Evolutionary conservation across 306 rosid species (phyloP), one percentile per base, ranked within the genome.

Genomic region (Lagenaria siceraria): DNA sequence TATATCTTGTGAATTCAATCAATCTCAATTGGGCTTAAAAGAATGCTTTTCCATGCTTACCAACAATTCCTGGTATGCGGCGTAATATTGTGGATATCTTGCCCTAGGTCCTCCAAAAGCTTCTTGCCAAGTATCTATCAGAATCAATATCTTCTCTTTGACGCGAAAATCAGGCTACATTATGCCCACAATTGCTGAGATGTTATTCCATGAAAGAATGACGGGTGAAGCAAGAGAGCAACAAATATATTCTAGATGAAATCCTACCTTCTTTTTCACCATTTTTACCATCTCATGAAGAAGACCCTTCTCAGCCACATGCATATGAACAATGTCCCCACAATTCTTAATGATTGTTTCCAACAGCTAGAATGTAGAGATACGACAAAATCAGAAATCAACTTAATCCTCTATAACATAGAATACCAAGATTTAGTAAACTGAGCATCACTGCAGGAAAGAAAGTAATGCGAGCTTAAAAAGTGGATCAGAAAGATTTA

Each of bases 81-180:
- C 93, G 85, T 86, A 92, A 66, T 89, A 92, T 78, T 96, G 99
- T 75, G 98, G 92, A 88, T 90, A 96, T 92, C 97, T 92, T 79
- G 94, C 96, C 78, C 97, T 92, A 27, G 97, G 85, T 66, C 99
- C 99, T 77, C 98, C 99, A 81, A 96, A 96, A 60, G 94, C 99
- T 82, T 96, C 99, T 92, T 96, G 98, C 99, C 99, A 96, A 62
- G 96, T 90, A 81, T 96, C 99, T 79, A 96, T 85, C 75, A 96
- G 91, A 79, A 49, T 79, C 84, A 96, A 76, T 85, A 96, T 88
- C 98, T 92, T 96, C 89, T 92, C 97, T 88, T 81, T 91, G 87
- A 96, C 99, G 52, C 87, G 88, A 71, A 83, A 21, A 81, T 96
- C 96, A 22, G 96, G 97, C 98, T 96, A 85, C 90, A 88, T 75